A percentile compares a stretch with the other conserved stretches of the same genome.
phyloP scores from a whole-genome alignment of 2,329 filamentous ascomycete species.

The Phialophora verrucosa region DNA sequence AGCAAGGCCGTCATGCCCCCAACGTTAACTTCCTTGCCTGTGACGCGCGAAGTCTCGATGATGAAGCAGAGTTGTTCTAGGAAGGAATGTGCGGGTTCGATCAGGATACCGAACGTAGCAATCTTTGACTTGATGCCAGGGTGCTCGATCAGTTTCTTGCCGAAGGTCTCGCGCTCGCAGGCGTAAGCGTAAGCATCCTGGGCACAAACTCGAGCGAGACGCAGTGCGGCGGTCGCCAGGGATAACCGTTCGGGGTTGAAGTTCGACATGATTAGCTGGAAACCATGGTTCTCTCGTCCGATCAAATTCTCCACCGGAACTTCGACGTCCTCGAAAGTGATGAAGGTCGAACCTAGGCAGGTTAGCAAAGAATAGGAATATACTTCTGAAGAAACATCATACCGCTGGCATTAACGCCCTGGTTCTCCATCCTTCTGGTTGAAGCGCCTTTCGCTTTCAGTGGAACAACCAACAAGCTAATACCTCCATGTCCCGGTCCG shows the following conservation, averaged over 20 bases:
- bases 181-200: conserved; percentile 66
- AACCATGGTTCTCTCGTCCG: conserved; percentile 71
- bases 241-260: conserved; percentile 79
- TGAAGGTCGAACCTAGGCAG: conserved; percentile 71
- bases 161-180: conserved; percentile 71
- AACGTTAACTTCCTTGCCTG: conserved; percentile 58
- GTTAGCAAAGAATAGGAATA: conserved; percentile 14
- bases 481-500: conserved; percentile 68
- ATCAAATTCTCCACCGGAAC: conserved; percentile 74
- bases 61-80: conserved; percentile 48
- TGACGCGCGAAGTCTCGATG: conserved; percentile 61
- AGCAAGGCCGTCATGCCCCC: conserved; percentile 74
- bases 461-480: conserved; percentile 72
- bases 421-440: conserved; percentile 71
- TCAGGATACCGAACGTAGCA: conserved; percentile 69
- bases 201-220: conserved; percentile 67
- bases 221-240: conserved; percentile 68
- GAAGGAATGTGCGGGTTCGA: conserved; percentile 75
- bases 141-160: conserved; percentile 73
- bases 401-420: conserved; percentile 69
- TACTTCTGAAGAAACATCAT: conserved; percentile 32
- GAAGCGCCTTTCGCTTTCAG: conserved; percentile 70
- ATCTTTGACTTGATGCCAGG: conserved; percentile 74
- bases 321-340: conserved; percentile 76
- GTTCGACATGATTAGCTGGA: conserved; percentile 77